Conservation (phyloP, 257 asterid species). For the Solanum paucissectum region DNA sequence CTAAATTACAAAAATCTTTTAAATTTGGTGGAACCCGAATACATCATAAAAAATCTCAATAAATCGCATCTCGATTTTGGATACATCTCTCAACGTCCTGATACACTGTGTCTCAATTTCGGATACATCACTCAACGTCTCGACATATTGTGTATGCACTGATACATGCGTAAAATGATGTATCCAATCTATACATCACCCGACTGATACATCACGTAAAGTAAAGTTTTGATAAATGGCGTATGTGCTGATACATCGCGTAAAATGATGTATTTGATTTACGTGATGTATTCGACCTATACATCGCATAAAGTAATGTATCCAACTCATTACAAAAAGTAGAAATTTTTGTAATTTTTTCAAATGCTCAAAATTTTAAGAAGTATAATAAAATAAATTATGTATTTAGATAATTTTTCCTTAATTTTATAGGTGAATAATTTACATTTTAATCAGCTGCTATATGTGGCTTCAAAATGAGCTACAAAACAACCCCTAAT, state of each 20-base stretch:
- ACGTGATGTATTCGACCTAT: too few species aligned
- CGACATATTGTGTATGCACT: too few species aligned
- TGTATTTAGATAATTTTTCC: not conserved
- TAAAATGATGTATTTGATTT: too few species aligned
- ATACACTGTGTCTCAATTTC: too few species aligned
- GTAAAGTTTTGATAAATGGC: too few species aligned
- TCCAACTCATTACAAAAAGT: not conserved
- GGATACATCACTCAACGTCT: too few species aligned
- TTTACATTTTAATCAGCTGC: not conserved
- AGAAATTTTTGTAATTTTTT: too few species aligned
- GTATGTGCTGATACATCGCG: not conserved
- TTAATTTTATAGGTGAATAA: not conserved
- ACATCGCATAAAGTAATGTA: too few species aligned
- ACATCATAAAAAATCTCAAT: not conserved
- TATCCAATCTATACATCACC: too few species aligned
- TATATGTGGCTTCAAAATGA: not conserved
- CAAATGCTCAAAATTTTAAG: not conserved
- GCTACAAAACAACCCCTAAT: not conserved
- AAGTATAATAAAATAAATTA: too few species aligned
- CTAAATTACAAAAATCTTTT: accelerated
- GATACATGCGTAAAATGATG: too few species aligned
- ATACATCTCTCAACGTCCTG: not conserved
- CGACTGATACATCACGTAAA: not conserved
- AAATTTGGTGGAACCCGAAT: too few species aligned
- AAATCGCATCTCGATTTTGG: not conserved